Conservation (phyloP, 352 stramenopile genomes). For the Pythium brachiatum region DNA sequence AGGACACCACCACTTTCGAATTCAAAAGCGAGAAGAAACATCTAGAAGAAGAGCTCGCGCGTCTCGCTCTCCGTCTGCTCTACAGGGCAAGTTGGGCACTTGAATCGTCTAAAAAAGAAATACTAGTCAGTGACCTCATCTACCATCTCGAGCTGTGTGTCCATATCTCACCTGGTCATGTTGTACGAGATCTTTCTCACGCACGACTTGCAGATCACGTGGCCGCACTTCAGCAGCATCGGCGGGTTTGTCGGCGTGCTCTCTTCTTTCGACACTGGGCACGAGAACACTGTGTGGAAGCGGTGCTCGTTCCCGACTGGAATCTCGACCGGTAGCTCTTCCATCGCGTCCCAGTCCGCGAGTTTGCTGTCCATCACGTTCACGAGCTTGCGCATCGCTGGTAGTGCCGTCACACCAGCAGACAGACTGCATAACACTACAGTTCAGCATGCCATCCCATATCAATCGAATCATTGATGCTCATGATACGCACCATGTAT, state of each 20-base stretch:
- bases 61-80: conserved; percentile 79
- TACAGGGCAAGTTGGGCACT: conserved; percentile 84
- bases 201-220: conserved; percentile 81
- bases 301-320: conserved; percentile 74
- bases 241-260: conserved; percentile 81
- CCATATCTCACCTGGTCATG: conserved; percentile 71
- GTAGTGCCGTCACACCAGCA: conserved; percentile 62
- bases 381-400: conserved; percentile 77
- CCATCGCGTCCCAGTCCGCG: conserved; percentile 66
- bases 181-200: conserved; percentile 81
- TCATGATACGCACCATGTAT: conserved; percentile 62
- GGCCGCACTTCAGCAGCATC: conserved; percentile 84
- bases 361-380: conserved; percentile 79
- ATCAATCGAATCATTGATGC: background rate
- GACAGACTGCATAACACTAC: conserved; percentile 43
- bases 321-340: conserved; percentile 80
- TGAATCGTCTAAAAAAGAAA: conserved; percentile 61
- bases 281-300: conserved; percentile 88
- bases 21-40: background rate
- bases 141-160: too few species aligned
- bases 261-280: conserved; percentile 85
- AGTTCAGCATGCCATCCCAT: background rate
- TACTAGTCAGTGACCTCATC: too few species aligned
- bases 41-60: conserved; percentile 70
- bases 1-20: background rate